Conservation (phyloP, 176 grass and related monocot species). For the Triticum urartu region DNA sequence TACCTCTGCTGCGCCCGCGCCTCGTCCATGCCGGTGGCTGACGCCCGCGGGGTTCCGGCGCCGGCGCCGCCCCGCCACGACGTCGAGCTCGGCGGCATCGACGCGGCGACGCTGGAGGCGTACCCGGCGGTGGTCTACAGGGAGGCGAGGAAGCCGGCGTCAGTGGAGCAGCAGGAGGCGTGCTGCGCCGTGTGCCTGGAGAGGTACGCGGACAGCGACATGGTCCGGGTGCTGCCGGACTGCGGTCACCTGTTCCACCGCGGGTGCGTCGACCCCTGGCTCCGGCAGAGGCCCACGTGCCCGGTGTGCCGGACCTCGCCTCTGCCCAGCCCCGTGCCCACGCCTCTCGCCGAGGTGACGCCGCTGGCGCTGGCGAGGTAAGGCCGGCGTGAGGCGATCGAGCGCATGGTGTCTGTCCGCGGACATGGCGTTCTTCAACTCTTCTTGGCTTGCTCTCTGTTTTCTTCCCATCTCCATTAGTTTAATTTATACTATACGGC, state of each 20-base stretch:
- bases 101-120: constrained; percentile 57
- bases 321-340: constrained; percentile 3
- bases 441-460: background rate
- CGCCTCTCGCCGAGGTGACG: constrained; percentile 7
- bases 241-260: constrained; percentile 6
- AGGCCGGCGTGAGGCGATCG: background rate
- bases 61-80: background rate
- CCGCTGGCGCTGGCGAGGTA: background rate
- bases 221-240: background rate
- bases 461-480: background rate
- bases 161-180: background rate
- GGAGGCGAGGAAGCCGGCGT: constrained; percentile 28
- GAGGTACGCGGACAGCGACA: constrained; percentile 1
- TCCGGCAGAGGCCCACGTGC: constrained; percentile 4
- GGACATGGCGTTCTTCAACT: background rate
- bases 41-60: background rate
- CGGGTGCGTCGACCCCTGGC: background rate
- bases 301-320: constrained; percentile 2
- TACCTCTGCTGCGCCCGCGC: constrained; percentile 64
- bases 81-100: constrained; percentile 48
- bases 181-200: background rate
- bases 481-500: too few relatives aligned
- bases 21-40: background rate
- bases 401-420: background rate
- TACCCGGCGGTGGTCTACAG: constrained; percentile 55